Evolutionary conservation across 176 grass and related monocot species (phyloP), one percentile per base, ranked within the genome.

Genomic region (Oryza punctata): DNA sequence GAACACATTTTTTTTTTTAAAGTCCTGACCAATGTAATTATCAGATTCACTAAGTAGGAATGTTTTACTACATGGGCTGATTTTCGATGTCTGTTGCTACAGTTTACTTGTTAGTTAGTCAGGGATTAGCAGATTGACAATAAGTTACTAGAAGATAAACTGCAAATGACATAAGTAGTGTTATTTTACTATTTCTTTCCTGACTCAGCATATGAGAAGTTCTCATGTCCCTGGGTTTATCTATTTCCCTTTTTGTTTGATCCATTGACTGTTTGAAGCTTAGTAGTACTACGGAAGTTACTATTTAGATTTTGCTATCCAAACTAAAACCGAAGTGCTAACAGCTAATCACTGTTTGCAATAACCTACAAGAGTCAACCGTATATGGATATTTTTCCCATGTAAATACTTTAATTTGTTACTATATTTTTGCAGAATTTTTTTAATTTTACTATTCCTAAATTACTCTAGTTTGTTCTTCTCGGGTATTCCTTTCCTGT

Each of bases 381-480:
- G 28, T 64, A 64, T 43, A 43, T 40, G 50, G 30, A 76, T 78
- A 63, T 73, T 73, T 73, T 27, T 27, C 10, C 33, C 15, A 10
- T 44, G 16, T 28, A 65, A n/a, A 11, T 41, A n/a, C 10, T 33
- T 27, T 64, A 65, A 50, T 54, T 19, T 19, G 50, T 54, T 54
- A 54, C 16, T 8, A 57, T 61, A 61, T 11, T 24, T 61, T 61
- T 61, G n/a, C n/a, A 24, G 7, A 24, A 19, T 57, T 19, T 57
- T 19, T 21, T 57, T 61, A 61, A 24, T 61, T 61, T 72, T 82
- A 5, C 8, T 82, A 33, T 28, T 21, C 41, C n/a, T 72, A 35
- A 82, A 82, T 26, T 4, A 27, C 14, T 37, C 23, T 23, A 29
- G 24, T 32, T 80, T 69, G 47, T 66, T 79, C 47, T 81, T 25